Evolutionary conservation across 306 rosid genomes (phyloP).

Genomic region (Acacia confusa): DNA sequence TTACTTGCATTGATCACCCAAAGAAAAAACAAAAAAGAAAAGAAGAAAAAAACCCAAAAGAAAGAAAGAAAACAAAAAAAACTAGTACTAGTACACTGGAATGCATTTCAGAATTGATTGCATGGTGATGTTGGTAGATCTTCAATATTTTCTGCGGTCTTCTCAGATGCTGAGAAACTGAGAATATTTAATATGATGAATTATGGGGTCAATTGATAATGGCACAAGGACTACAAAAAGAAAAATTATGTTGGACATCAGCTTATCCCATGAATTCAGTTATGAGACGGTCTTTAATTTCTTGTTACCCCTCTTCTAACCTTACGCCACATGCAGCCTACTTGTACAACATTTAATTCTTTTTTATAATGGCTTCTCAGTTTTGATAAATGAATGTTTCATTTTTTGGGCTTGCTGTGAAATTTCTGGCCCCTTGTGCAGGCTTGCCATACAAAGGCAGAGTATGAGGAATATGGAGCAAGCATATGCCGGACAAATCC

Average conservation of each 20-base stretch:
- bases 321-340: not conserved
- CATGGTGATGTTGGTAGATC: not conserved
- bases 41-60: not conserved
- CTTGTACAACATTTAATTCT: not conserved
- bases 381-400: not conserved
- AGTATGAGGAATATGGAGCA: constrained; percentile 94
- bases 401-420: constrained; percentile 5
- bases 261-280: not conserved
- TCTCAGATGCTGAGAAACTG: not conserved
- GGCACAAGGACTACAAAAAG: not conserved
- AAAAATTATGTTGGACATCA: not conserved
- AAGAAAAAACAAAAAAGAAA: no score
- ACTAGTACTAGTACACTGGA: not conserved
- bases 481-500: constrained; percentile 98
- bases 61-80: not conserved
- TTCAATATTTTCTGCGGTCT: not conserved
- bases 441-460: constrained; percentile 99
- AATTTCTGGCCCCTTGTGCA: constrained; percentile 43
- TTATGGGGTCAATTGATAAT: constrained; percentile 4
- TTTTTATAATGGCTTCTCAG: constrained; percentile 9
- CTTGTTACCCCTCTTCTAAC: not conserved
- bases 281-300: not conserved
- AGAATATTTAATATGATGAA: constrained; percentile 9
- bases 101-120: not conserved
- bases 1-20: not conserved